Base-by-base conservation (phyloP, 2,329 filamentous ascomycete genomes). In the Penicillium aurantiogriseum region DNA sequence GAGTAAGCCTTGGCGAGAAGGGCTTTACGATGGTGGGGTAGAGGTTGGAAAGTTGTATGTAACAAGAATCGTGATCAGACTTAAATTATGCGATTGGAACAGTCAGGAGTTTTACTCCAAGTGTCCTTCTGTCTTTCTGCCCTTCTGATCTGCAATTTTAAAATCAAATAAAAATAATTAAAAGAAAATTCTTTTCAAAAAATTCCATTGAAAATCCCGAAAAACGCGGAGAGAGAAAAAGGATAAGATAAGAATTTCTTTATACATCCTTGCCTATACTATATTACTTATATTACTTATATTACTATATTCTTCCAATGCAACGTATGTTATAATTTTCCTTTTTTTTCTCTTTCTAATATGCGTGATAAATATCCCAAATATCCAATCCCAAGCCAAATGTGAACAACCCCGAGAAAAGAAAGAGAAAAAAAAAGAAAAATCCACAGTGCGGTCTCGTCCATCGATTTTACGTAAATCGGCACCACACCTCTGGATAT, bases 381-480 rank as follows among this genome's bases (percentile, higher is more conserved):
- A 40, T 27, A 60, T 15, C 11, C 11, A 13, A 33, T 13, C 11
- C 31, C 13, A 15, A 13, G 13, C 31, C 64, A 61, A 17, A 21
- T 15, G 2, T 23, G 21, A 35, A 13, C 13, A 31, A 31, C 11
- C 59, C 61, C 46, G 55, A 50, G 47, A 27, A 42, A 27, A 27
- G 19, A 27, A 27, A 19, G 23, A 31, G n/a, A 3, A 33, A 49
- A 33, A 23, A 44, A 31, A 38, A 23, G 31, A 25, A 38, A 55
- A 55, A 35, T n/a, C 50, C 50, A 43, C 49, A 42, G 36, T 52
- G 56, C 57, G 54, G 51, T 56, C 57, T 56, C 48, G 36, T 53
- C 57, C 53, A 57, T 61, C 72, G 72, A 48, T 71, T 74, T 76
- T 76, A 76, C 74, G 74, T 76, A 76, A 76, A 73, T 72, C 64